Percentiles rank a stretch among this genome's conserved stretches.
These are phyloP conservation scores for Triticum urartu DNA, from an alignment of 176 grass and related monocot genomes.

Conservation along the genomic window DNA sequence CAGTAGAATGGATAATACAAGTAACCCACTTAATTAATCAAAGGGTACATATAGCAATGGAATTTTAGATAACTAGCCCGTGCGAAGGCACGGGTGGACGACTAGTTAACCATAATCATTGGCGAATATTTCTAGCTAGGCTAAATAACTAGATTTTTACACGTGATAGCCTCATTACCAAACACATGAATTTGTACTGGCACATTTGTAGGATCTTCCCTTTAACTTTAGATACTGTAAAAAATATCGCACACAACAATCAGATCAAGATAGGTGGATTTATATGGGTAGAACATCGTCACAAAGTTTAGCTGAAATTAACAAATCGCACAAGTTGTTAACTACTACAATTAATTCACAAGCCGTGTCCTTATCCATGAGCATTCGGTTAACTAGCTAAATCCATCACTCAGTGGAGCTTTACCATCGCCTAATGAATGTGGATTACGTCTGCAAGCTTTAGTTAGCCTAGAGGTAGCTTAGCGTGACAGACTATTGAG, in stretches of 20 bases:
- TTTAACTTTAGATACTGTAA: not conserved
- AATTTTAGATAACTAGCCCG: too few species aligned
- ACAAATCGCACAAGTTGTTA: conserved; percentile 9
- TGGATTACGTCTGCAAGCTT: conserved; percentile 46
- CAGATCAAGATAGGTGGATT: not conserved
- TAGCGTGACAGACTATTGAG: conserved; percentile 24
- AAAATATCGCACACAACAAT: not conserved
- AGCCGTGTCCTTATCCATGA: conserved; percentile 37
- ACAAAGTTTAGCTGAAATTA: not conserved
- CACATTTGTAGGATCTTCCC: not conserved
- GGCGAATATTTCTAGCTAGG: conserved; percentile 1
- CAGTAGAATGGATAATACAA: too few species aligned
- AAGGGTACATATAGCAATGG: too few species aligned
- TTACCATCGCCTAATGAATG: conserved; percentile 37
- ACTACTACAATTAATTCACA: conserved; percentile 2
- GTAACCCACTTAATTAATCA: too few species aligned
- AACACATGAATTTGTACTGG: not conserved
- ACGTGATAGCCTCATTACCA: not conserved
- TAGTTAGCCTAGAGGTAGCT: conserved; percentile 18
- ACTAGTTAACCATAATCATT: conserved; percentile 5
- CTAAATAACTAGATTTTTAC: not conserved
- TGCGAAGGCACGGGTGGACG: too few species aligned
- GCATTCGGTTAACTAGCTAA: conserved; percentile 31
- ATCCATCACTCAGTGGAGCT: conserved; percentile 46
- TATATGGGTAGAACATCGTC: not conserved